Evolutionary conservation across 352 stramenopile genomes (phyloP), one percentile per base, ranked within the genome.

Genomic region (Phytophthora agathidicida): DNA sequence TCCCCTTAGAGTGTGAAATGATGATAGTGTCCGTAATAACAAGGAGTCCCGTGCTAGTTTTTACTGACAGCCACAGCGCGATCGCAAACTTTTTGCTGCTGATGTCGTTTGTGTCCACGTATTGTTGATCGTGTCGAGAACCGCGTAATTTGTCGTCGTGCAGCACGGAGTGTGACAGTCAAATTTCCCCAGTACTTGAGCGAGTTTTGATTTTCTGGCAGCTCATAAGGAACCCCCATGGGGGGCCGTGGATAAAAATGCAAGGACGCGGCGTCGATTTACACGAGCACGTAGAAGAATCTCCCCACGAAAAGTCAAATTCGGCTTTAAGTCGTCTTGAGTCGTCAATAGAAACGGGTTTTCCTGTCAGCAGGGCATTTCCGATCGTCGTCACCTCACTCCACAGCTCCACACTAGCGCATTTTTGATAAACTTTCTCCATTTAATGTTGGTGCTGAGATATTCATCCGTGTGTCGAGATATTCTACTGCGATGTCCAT

Each of bases 31-130:
- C 61, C 1, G 24, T 11, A 35, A 71, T 66, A 9, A 8, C 23
- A n/a, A n/a, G n/a, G 11, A n/a, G 20, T 3, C 39, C 14, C 2
- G 20, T 54, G 19, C 56, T 71, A 1, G 35, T 72, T n/a, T n/a
- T 63, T 35, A 16, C 64, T 73, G 13, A 71, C 60, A 5, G 43
- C 35, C 2, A 73, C 24, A 3, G 54, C 49, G 8, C 44, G 49
- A 42, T 72, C 32, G 43, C 72, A 75, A 6, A 70, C 51, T 28
- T 74, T 65, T 6, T 75, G 24, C 41, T 82, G 68, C 11, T 59
- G 53, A 2, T 35, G 1, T 39, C 17, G 11, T 66, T 35, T 7
- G 52, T 73, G 52, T 73, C 72, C 72, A 82, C 17, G 53, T 53
- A 22, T 59, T 44, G 30, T 74, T 58, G 1, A 54, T 6, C 2